phyloP scores from a whole-genome alignment of 305 asterid species.

The Euphrasia arctica region DNA sequence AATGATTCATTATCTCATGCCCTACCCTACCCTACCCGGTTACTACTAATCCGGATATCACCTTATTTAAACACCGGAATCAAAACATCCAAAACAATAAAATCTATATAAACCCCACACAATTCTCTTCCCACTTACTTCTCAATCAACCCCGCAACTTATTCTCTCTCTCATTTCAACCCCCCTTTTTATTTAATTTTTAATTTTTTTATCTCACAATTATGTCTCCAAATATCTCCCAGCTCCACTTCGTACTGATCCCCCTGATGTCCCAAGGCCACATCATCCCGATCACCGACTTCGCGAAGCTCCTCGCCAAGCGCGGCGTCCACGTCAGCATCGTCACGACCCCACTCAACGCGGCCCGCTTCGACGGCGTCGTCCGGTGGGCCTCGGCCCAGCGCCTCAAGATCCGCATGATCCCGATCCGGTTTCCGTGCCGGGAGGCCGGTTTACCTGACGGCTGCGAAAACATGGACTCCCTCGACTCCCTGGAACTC shows the following conservation, averaged over 20 bases:
- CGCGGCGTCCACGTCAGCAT: slow-evolving; percentile 28
- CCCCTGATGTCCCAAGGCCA: slow-evolving; percentile 35
- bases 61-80: too few relatives aligned
- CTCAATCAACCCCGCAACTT: too few relatives aligned
- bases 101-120: too few relatives aligned
- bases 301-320: slow-evolving; percentile 27
- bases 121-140: too few relatives aligned
- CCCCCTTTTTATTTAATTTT: too few relatives aligned
- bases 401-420: slow-evolving; percentile 29
- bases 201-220: too few relatives aligned
- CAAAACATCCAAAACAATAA: too few relatives aligned
- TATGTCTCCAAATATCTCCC: slow-evolving; percentile 13
- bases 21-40: too few relatives aligned
- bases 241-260: slow-evolving; percentile 30
- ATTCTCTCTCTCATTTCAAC: too few relatives aligned
- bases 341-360: slow-evolving; percentile 37
- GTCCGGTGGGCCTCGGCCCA: slow-evolving; percentile 18
- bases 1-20: too few relatives aligned
- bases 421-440: slow-evolving; percentile 36
- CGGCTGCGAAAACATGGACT: slow-evolving; percentile 47
- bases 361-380: slow-evolving; percentile 24
- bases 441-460: slow-evolving; percentile 37
- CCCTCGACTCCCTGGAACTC: slow-evolving; percentile 28
- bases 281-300: slow-evolving; percentile 31
- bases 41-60: too few relatives aligned